Base-by-base conservation (phyloP, 305 asterid species). In the Rubia tinctorum region DNA sequence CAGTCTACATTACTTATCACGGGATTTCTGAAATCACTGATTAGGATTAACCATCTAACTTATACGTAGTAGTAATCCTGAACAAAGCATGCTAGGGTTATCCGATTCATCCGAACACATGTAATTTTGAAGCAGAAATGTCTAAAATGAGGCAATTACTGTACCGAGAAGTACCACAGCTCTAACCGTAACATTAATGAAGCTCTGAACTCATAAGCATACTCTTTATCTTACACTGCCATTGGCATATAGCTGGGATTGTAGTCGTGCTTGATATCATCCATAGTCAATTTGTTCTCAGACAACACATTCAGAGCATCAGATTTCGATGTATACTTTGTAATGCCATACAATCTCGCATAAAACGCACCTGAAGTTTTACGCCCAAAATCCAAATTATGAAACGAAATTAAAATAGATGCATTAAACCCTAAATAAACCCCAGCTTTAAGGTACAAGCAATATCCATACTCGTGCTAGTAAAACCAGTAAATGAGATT, bases 241-340 rank as follows among this genome's bases (percentile, higher is more conserved):
- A 51, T 0, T 40, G 96, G 93, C 58, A 27, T 0, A 80, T 71
- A 88, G 69, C 9, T 17, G 73, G 74, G 76, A 81, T 44, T 73
- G 79, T 93, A 93, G 65, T 88, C 91, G 76, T 87, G 90, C 85
- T 82, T 91, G 80, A 93, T 72, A 75, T 86, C 93, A 58, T 84
- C 88, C 1, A 72, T 75, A n/a, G 79, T 84, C 86, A 91, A 78
- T 56, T 73, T 65, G 78, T 79, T 73, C 51, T 75, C 88, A 13
- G 88, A 88, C 55, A 93, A 80, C 78, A 88, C 40, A 85, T 75
- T 79, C 79, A 88, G 56, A 73, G 90, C 39, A 80, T 90, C 97
- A 69, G 79, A 77, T 84, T 84, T 93, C 30, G 83, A 73, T 8
- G 96, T 88, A 72, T 82, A 59, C 89, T 82, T 91, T 39, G 88